These are phyloP conservation scores for Acacia pycnantha DNA, from an alignment of 331 rosid species.

Conservation along the genomic window DNA sequence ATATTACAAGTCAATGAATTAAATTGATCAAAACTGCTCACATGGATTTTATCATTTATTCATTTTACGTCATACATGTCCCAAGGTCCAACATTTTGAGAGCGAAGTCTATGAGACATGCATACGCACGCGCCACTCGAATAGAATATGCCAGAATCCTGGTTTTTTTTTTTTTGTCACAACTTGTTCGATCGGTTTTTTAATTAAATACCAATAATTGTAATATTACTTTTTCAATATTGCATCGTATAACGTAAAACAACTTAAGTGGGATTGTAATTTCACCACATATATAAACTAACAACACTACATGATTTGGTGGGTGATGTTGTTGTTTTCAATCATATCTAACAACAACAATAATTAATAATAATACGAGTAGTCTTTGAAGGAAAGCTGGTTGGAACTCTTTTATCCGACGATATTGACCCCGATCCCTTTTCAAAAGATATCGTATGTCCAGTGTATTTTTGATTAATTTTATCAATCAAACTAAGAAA, in stretches of 20 bases:
- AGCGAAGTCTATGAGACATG: neutral
- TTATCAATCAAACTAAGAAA: too few species aligned
- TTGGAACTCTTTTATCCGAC: too few species aligned
- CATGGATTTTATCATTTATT: neutral
- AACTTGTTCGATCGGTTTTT: neutral
- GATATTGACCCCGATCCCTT: too few species aligned
- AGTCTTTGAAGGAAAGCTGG: neutral
- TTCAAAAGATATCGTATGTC: neutral
- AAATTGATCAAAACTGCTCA: neutral
- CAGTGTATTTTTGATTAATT: too few species aligned
- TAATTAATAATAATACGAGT: neutral
- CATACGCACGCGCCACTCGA: neutral
- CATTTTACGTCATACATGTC: neutral
- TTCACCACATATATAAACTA: neutral
- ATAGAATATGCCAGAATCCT: too few species aligned
- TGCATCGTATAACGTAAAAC: neutral
- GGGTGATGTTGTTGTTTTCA: neutral
- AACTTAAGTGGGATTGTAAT: neutral
- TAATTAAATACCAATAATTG: neutral
- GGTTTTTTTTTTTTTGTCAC: neutral
- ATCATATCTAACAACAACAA: neutral
- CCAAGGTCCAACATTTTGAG: neutral
- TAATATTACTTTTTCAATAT: neutral
- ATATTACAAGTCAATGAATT: conserved; percentile 5
- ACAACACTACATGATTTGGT: neutral